phyloP scores from a whole-genome alignment of 345 rosid species.

The Boechera stricta region DNA sequence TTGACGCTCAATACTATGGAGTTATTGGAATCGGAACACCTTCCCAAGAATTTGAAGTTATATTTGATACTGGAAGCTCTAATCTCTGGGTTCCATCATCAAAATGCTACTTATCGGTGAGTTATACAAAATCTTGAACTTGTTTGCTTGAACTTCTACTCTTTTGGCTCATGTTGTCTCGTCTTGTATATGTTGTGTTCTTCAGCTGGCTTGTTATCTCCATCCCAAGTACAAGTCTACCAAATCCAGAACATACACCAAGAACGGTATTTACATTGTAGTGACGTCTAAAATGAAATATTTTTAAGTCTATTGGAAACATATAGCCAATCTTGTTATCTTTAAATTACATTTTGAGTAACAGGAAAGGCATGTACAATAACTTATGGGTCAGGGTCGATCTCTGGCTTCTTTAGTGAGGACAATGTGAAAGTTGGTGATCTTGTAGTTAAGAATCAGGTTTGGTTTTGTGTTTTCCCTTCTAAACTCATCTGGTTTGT shows the following conservation, averaged over 20 bases:
- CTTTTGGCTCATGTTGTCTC: neutral
- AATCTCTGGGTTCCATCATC: conserved; percentile 90
- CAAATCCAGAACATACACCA: conserved; percentile 62
- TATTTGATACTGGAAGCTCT: conserved; percentile 87
- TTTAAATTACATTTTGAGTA: conserved; percentile 10
- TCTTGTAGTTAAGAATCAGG: conserved; percentile 71
- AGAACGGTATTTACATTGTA: conserved; percentile 49
- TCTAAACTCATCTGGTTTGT: neutral
- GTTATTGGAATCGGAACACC: conserved; percentile 79
- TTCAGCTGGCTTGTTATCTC: conserved; percentile 77
- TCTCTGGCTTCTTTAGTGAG: conserved; percentile 78
- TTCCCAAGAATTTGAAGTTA: conserved; percentile 73
- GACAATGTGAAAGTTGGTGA: conserved; percentile 73
- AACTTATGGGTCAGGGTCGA: conserved; percentile 72
- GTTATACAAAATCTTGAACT: conserved; percentile 26
- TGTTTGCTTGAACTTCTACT: too few species aligned
- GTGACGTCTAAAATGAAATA: neutral
- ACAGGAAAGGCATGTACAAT: conserved; percentile 66
- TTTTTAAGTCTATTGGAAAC: neutral
- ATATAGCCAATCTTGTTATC: neutral
- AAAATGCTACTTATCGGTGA: conserved; percentile 68
- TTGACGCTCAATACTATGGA: conserved; percentile 80
- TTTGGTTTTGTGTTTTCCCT: conserved; percentile 29
- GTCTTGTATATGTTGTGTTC: conserved; percentile 26
- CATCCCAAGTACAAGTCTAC: conserved; percentile 73